These are phyloP conservation scores for Colletotrichum nymphaeae DNA, from an alignment of 2,329 filamentous ascomycete species.

Conservation along the genomic window DNA sequence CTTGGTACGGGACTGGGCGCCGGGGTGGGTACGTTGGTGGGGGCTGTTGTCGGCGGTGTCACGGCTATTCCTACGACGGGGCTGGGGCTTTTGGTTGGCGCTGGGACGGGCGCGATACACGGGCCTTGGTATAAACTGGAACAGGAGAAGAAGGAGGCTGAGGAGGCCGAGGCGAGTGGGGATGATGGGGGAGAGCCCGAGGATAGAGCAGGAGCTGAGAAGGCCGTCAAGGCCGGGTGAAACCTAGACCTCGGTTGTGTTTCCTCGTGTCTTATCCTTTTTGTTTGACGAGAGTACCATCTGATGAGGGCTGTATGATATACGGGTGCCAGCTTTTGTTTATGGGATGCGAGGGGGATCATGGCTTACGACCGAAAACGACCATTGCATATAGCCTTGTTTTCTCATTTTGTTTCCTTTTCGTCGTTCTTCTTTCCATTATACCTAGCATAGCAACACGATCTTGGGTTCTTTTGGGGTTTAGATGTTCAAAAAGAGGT, in stretches of 20 bases:
- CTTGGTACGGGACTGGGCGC: slow-evolving; percentile 21
- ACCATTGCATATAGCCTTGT: not conserved
- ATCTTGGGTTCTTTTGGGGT: not conserved
- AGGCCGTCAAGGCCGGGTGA: not conserved
- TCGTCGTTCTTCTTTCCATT: not conserved
- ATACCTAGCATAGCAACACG: not conserved
- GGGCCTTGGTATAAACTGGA: slow-evolving; percentile 30
- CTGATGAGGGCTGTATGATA: not conserved
- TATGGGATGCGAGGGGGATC: not conserved
- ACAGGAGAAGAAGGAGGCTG: not conserved
- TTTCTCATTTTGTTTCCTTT: not conserved
- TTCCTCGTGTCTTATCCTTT: not conserved
- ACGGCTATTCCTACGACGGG: slow-evolving; percentile 22
- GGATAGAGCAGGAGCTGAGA: not conserved
- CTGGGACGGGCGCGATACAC: slow-evolving; percentile 20
- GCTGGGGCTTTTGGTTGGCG: slow-evolving; percentile 17
- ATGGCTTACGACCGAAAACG: not conserved
- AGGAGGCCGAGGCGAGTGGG: not conserved
- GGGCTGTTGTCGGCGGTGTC: slow-evolving; percentile 25
- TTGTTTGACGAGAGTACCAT: not conserved
- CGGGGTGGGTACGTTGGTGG: slow-evolving; percentile 21
- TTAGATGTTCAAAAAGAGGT: not conserved
- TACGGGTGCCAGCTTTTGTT: not conserved
- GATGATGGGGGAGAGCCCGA: not conserved
- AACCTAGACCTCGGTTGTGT: not conserved